These are phyloP conservation scores for Nannizziopsis barbatae DNA, from an alignment of 2,329 filamentous ascomycete genomes.

Conservation along the genomic window DNA sequence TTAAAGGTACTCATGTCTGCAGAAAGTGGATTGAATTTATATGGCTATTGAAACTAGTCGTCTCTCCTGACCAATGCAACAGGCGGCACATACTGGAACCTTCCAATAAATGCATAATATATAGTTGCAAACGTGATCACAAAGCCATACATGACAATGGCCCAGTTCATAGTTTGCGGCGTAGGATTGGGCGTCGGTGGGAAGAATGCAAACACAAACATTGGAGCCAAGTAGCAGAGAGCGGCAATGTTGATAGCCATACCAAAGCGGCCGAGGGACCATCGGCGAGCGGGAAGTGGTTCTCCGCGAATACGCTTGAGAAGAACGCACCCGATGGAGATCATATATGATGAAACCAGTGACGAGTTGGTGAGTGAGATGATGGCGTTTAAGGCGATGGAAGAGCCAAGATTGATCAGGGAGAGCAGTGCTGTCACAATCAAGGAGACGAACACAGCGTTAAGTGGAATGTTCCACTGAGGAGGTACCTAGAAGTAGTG, in stretches of 20 bases:
- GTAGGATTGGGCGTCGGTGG: conserved; percentile 1
- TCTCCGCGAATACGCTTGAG: conserved; percentile 21
- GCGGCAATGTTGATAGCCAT: conserved; percentile 37
- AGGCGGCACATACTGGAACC: conserved; percentile 12
- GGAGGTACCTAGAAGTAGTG: background rate
- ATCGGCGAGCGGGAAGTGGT: conserved; percentile 10
- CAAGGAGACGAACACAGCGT: conserved; percentile 28
- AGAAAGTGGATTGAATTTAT: no score
- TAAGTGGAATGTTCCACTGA: conserved; percentile 29
- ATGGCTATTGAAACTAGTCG: no score
- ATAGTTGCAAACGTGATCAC: conserved; percentile 1
- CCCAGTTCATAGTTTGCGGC: conserved; percentile 9
- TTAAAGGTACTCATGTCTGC: no score
- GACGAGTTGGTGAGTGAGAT: conserved; percentile 40
- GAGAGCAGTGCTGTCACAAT: conserved; percentile 30
- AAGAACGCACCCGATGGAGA: conserved; percentile 18
- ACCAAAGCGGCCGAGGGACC: conserved; percentile 33
- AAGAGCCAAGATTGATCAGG: conserved; percentile 43
- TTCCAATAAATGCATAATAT: conserved; percentile 8
- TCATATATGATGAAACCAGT: conserved; percentile 35
- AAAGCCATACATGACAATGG: conserved; percentile 3
- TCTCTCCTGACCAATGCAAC: background rate
- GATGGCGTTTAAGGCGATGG: conserved; percentile 43
- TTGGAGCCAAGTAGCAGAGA: conserved; percentile 25
- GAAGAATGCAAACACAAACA: conserved; percentile 11